These are phyloP conservation scores for Stagonosporopsis vannaccii DNA, from an alignment of 2,329 filamentous ascomycete species.

Conservation along the genomic window DNA sequence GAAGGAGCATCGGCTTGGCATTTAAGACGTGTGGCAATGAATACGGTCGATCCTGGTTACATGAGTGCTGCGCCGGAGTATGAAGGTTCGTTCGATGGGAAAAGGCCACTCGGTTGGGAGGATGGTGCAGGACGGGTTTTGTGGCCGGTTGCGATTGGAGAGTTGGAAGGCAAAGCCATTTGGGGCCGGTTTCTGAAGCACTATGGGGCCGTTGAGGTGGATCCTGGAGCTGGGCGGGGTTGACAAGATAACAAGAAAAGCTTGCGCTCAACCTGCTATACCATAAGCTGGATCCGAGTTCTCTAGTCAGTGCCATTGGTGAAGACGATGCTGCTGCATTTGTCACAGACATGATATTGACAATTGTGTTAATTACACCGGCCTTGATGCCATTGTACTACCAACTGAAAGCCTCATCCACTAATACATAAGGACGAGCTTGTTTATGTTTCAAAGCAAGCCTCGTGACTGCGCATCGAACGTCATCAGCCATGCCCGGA, in stretches of 20 bases:
- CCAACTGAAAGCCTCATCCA: not conserved
- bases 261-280: not conserved
- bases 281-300: too few species aligned
- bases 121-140: slow-evolving; percentile 21
- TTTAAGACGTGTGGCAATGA: slow-evolving; percentile 13
- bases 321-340: too few species aligned
- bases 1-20: slow-evolving; percentile 20
- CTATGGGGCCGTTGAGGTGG: slow-evolving; percentile 20
- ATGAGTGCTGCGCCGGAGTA: slow-evolving; percentile 25
- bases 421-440: not conserved
- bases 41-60: slow-evolving; percentile 23
- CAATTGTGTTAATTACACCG: not conserved
- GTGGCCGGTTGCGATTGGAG: slow-evolving; percentile 22
- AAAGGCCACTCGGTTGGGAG: slow-evolving; percentile 22
- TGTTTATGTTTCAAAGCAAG: not conserved
- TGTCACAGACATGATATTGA: not conserved
- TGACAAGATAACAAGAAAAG: not conserved
- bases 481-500: not conserved
- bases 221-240: slow-evolving; percentile 17
- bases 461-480: not conserved
- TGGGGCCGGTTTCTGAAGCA: slow-evolving; percentile 25
- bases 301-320: too few species aligned
- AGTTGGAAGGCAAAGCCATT: slow-evolving; percentile 8
- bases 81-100: slow-evolving; percentile 17
- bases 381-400: not conserved